Conservation (phyloP, 78 protist species). For the Planoprotostelium fungivorum region DNA sequence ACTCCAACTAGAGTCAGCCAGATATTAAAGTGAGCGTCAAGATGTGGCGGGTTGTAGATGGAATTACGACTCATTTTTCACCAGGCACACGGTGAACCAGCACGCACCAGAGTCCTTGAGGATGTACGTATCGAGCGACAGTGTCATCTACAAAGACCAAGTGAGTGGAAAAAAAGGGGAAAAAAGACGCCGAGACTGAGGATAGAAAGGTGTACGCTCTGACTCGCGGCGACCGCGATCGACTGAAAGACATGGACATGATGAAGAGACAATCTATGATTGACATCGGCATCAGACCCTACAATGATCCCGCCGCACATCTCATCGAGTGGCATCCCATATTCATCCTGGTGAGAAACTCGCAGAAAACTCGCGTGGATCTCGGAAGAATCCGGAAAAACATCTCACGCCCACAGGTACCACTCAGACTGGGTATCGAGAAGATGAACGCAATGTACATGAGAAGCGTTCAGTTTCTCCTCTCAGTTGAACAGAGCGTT, state of each 20-base stretch:
- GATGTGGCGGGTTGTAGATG: no score
- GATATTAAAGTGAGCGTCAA: neutral
- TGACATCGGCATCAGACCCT: no score
- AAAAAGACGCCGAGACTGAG: no score
- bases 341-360: neutral
- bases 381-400: no score
- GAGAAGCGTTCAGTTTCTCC: neutral
- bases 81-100: conserved; percentile 3
- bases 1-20: conserved; percentile 40
- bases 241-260: neutral
- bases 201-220: neutral
- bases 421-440: conserved; percentile 40
- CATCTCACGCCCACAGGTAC: no score
- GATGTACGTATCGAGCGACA: conserved; percentile 45
- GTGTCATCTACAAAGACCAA: conserved; percentile 40
- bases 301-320: neutral
- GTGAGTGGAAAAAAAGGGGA: neutral
- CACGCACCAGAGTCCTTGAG: conserved; percentile 1
- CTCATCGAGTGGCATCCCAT: neutral
- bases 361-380: neutral
- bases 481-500: conserved; percentile 23
- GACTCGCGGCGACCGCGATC: neutral
- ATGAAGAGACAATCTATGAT: neutral
- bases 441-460: conserved; percentile 17
- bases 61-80: no score